A percentile compares a stretch with the other conserved stretches of the same genome.
Conservation (phyloP, 306 rosid genomes). For the Spatholobus suberectus region DNA sequence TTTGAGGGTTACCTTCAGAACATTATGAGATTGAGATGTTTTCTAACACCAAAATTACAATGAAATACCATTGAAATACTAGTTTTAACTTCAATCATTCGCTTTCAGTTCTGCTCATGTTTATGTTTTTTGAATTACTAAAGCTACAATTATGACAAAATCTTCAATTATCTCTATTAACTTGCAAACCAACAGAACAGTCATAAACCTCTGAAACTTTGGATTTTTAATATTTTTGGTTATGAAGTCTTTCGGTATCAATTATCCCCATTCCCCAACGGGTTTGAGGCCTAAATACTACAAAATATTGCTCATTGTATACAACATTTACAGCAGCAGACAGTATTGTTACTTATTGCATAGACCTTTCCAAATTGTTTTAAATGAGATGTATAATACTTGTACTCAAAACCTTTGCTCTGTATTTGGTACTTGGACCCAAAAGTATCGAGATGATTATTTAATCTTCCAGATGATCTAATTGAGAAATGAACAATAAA, state of each 20-base stretch:
- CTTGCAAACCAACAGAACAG: slow-evolving; percentile 22
- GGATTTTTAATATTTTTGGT: background rate
- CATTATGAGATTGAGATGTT: background rate
- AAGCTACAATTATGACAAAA: slow-evolving; percentile 1
- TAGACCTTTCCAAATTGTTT: background rate
- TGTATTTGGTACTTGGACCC: background rate
- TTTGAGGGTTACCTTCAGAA: background rate
- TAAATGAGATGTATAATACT: background rate
- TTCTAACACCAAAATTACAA: background rate
- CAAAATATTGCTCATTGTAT: too few relatives aligned
- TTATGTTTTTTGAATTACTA: slow-evolving; percentile 1
- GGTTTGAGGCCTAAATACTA: background rate
- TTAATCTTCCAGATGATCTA: slow-evolving; percentile 5
- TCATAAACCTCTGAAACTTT: background rate
- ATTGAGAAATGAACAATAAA: slow-evolving; percentile 18
- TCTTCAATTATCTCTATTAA: background rate
- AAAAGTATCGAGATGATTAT: background rate
- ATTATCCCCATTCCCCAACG: slow-evolving; percentile 1
- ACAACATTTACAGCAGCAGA: background rate
- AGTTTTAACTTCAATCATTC: background rate
- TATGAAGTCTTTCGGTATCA: background rate
- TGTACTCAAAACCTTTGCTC: background rate
- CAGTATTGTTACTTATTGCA: background rate
- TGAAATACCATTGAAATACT: background rate
- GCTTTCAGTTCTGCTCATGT: background rate